phyloP scores from a whole-genome alignment of 108 stramenopile genomes.

The Schizochytrium sp. region DNA sequence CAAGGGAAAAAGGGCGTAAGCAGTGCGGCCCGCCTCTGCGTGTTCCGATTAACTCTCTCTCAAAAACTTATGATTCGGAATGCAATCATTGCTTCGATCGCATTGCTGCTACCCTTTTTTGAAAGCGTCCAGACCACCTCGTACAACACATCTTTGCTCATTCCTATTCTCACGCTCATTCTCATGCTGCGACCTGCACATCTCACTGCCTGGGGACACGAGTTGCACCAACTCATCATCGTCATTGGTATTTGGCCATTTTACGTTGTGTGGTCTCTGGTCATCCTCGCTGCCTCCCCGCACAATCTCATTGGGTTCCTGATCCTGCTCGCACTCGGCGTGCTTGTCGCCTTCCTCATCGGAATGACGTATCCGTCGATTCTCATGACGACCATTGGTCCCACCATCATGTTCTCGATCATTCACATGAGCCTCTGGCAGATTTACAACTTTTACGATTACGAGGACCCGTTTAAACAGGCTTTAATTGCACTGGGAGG shows the following conservation, averaged over 20 bases:
- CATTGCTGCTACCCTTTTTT: not conserved
- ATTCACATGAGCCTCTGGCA: not conserved
- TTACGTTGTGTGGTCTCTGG: not conserved
- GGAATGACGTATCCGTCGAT: not conserved
- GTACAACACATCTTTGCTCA: not conserved
- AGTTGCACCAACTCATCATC: not conserved
- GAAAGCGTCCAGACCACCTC: not conserved
- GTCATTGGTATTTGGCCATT: not conserved
- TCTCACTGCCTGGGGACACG: not conserved
- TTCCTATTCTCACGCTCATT: not conserved
- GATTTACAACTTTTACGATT: not conserved
- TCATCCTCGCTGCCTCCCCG: not conserved
- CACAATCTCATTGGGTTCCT: not conserved
- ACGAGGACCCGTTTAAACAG: not conserved
- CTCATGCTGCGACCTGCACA: not conserved
- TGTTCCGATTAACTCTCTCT: not conserved
- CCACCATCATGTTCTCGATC: not conserved
- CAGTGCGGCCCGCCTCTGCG: not conserved
- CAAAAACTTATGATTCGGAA: not conserved
- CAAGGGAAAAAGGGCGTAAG: not conserved
- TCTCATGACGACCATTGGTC: not conserved
- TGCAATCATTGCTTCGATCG: not conserved
- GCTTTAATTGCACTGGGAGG: not conserved
- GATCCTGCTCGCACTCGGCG: not conserved
- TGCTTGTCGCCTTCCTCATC: not conserved